Conservation (phyloP, 2,329 filamentous ascomycete species). For the Trichoderma arundinaceum region DNA sequence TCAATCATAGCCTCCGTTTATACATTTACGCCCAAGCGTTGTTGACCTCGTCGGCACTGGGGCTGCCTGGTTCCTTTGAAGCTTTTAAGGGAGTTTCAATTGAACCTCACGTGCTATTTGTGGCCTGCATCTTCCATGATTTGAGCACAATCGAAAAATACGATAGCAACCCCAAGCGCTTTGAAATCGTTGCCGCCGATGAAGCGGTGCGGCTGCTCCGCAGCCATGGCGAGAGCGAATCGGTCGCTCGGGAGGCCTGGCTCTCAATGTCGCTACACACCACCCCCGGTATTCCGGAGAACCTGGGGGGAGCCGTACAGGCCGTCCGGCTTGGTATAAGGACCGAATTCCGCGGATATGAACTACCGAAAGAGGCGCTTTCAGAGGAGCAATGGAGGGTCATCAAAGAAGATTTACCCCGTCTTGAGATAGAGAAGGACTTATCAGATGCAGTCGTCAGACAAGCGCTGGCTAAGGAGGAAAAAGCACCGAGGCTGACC, state of each 20-base stretch:
- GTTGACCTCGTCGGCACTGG: not conserved
- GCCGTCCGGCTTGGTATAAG: constrained; percentile 23
- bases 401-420: constrained; percentile 24
- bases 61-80: constrained; percentile 2
- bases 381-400: constrained; percentile 11
- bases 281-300: constrained; percentile 13
- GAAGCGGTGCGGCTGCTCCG: constrained; percentile 21
- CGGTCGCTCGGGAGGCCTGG: constrained; percentile 21
- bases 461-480: constrained; percentile 10
- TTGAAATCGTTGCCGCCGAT: constrained; percentile 17
- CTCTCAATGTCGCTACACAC: constrained; percentile 29
- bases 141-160: constrained; percentile 22
- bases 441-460: constrained; percentile 15
- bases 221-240: constrained; percentile 15
- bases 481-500: constrained; percentile 14
- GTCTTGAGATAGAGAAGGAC: constrained; percentile 26
- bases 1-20: constrained; percentile 28
- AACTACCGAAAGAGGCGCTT: not conserved
- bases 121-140: constrained; percentile 29
- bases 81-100: constrained; percentile 4
- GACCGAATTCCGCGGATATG: constrained; percentile 9
- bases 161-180: constrained; percentile 22
- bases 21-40: constrained; percentile 28
- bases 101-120: constrained; percentile 28
- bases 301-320: constrained; percentile 21